phyloP scores from a whole-genome alignment of 495 filamentous ascomycete species.

The Aspergillus ostianus region DNA sequence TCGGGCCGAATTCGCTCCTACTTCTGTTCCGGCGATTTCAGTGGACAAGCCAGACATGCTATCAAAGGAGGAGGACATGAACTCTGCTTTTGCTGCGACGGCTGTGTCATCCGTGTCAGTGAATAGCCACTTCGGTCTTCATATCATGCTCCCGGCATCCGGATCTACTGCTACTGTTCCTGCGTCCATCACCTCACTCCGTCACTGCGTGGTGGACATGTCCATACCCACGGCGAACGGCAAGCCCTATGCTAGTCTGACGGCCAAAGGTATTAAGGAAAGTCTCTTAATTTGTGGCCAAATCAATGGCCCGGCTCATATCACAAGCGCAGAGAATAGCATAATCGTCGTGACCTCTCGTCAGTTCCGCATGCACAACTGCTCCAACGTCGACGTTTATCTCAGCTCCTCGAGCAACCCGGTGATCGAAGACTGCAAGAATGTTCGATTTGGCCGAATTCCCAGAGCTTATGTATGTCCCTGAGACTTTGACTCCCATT shows the following conservation, averaged over 20 bases:
- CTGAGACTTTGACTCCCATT: neutral
- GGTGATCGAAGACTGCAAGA: constrained; percentile 86
- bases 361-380: constrained; percentile 91
- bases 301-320: constrained; percentile 75
- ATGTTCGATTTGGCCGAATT: constrained; percentile 75
- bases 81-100: constrained; percentile 25
- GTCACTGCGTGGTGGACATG: constrained; percentile 76
- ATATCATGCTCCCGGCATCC: constrained; percentile 67
- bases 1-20: constrained; percentile 37
- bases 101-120: constrained; percentile 59
- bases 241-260: constrained; percentile 70
- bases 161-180: constrained; percentile 65
- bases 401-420: constrained; percentile 77
- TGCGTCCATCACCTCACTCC: constrained; percentile 69
- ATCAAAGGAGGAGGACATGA: constrained; percentile 19
- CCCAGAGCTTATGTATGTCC: constrained; percentile 64
- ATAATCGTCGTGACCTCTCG: constrained; percentile 72
- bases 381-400: constrained; percentile 75
- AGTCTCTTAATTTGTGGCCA: constrained; percentile 74
- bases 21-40: constrained; percentile 30
- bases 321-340: constrained; percentile 71
- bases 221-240: constrained; percentile 60
- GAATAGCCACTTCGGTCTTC: constrained; percentile 57
- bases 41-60: constrained; percentile 19
- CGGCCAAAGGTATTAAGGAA: constrained; percentile 63